Conservation (phyloP, 768 basidiomycete species). For the Mycena haematopus region DNA sequence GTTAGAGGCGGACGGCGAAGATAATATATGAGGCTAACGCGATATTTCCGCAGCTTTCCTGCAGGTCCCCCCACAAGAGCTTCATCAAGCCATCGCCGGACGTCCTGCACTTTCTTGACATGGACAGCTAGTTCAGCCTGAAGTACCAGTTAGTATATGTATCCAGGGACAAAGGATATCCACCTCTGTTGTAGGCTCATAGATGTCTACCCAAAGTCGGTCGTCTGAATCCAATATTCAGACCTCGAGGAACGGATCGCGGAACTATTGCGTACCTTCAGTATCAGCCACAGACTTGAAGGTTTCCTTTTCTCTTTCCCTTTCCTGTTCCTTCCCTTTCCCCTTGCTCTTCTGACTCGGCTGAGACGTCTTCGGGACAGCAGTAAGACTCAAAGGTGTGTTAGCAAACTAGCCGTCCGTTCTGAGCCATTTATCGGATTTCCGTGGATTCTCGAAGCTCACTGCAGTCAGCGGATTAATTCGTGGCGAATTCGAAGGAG, state of each 20-base stretch:
- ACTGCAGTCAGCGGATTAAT: conserved; percentile 36
- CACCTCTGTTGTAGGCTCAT: conserved; percentile 67
- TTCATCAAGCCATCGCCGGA: conserved; percentile 75
- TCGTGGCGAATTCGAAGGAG: conserved; percentile 18
- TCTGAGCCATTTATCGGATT: background rate
- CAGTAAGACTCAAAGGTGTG: conserved; percentile 4
- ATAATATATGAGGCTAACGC: conserved; percentile 53
- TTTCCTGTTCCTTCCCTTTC: conserved; percentile 15
- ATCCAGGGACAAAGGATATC: conserved; percentile 16
- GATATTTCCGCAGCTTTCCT: conserved; percentile 71
- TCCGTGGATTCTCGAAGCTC: background rate
- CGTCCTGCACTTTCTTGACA: conserved; percentile 77
- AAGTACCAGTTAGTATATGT: background rate
- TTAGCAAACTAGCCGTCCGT: conserved; percentile 28
- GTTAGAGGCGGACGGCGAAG: background rate
- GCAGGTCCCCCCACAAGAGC: conserved; percentile 73
- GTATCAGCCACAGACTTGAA: background rate
- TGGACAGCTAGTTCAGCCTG: conserved; percentile 83
- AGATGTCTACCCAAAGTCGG: conserved; percentile 66
- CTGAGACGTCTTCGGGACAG: conserved; percentile 11
- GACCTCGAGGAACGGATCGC: background rate
- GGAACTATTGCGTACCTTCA: background rate
- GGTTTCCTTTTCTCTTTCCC: conserved; percentile 23
- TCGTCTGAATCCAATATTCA: conserved; percentile 38
- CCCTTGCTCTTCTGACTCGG: conserved; percentile 26